Conservation (phyloP, 2,329 filamentous ascomycete genomes). For the Fusarium sp. region DNA sequence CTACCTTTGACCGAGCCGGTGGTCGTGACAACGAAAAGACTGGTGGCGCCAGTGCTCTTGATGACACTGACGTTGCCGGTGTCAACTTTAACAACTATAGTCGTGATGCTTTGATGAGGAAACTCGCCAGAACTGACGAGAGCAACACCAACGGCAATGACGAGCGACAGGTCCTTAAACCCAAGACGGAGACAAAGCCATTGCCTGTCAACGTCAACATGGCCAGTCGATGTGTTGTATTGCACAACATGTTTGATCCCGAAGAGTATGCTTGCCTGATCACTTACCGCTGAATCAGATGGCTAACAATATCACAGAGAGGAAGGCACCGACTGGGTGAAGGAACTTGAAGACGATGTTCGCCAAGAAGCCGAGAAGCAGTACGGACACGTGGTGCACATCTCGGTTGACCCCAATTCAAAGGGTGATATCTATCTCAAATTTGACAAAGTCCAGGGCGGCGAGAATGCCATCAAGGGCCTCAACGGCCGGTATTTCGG, state of each 20-base stretch:
- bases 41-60: slow-evolving; percentile 90
- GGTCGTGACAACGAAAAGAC: slow-evolving; percentile 90
- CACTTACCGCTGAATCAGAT: not conserved
- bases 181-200: slow-evolving; percentile 80
- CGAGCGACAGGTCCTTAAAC: slow-evolving; percentile 77
- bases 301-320: slow-evolving; percentile 67
- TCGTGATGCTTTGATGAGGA: slow-evolving; percentile 97
- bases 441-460: slow-evolving; percentile 93
- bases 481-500: slow-evolving; percentile 97
- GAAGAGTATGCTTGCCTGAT: slow-evolving; percentile 73
- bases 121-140: slow-evolving; percentile 96
- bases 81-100: slow-evolving; percentile 99
- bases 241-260: slow-evolving; percentile 96
- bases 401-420: slow-evolving; percentile 91
- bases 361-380: slow-evolving; percentile 91
- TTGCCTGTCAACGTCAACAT: slow-evolving; percentile 88
- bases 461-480: slow-evolving; percentile 97
- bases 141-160: slow-evolving; percentile 69
- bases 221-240: slow-evolving; percentile 90
- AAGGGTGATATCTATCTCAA: slow-evolving; percentile 98
- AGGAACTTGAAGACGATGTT: slow-evolving; percentile 94
- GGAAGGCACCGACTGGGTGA: slow-evolving; percentile 86
- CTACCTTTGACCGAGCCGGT: slow-evolving; percentile 90
- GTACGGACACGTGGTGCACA: slow-evolving; percentile 98
- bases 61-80: slow-evolving; percentile 96